Base-by-base conservation (phyloP, 495 filamentous ascomycete genomes). In the Terfezia claveryi region DNA sequence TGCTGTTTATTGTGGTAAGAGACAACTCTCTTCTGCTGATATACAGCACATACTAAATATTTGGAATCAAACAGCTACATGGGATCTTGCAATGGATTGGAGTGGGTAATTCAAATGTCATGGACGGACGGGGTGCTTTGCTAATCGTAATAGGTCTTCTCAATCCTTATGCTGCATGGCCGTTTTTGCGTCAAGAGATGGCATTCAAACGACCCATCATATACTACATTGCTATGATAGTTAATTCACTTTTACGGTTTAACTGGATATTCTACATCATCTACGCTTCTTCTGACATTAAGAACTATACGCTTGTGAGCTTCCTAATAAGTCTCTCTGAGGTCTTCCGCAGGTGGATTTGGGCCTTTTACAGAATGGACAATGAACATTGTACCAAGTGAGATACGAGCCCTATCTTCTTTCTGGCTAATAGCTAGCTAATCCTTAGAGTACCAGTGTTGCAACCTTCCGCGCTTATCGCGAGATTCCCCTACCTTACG, bases 71-170 rank as follows among this genome's bases (percentile, higher is more conserved):
- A 12, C 38, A 80, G 76, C 80, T 1, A 73, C 94, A n/a, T 98
- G 91, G 91, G 91, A 98, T 61, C 62, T 98, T n/a, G 77, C 81
- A 55, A 94, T 95, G 83, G 91, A 98, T 68, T 96, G 88, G 80
- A 87, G 41, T 46, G 17, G 12, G 41, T 46, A 46, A 32, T 32
- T 32, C 27, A 75, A 71, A 63, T 37, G 65, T 60, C n/a, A 8
- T 7, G 14, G n/a, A 20, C 41, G 10, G 3, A 37, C 36, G 16
- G n/a, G 55, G 3, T 53, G 37, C 37, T 16, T 16, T 51, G 16
- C n/a, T 55, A 69, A 66, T 32, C 27, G 27, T 32, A 32, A 4
- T 46, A 46, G 41, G 77, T 46, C 71, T 95, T 14, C 74, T 85
- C 9, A 85, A 94, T 59, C 76, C 82, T 0, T 78, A 83, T 52